Percentiles rank a stretch among this genome's conserved stretches.
Evolutionary conservation across 2,329 filamentous ascomycete genomes (phyloP).

Genomic region (Talaromyces sp.): DNA sequence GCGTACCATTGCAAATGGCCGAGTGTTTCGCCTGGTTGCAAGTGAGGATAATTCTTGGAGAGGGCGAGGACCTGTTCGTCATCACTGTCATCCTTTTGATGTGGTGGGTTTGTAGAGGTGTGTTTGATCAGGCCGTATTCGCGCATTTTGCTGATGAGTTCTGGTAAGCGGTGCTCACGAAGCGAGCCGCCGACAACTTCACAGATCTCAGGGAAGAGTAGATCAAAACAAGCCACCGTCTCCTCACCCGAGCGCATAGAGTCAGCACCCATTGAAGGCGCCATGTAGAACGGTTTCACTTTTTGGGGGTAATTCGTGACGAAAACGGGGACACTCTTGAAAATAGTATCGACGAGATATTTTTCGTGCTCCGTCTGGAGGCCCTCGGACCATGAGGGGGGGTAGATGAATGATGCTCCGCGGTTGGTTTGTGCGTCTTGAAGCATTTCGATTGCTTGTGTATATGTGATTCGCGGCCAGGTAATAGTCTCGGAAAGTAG

Average conservation of each 20-base stretch:
- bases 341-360: conserved; percentile 70
- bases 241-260: conserved; percentile 23
- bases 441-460: conserved; percentile 70
- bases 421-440: conserved; percentile 55
- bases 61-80: conserved; percentile 24
- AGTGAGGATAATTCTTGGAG: conserved; percentile 34
- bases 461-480: conserved; percentile 85
- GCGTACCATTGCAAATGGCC: conserved; percentile 78
- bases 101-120: conserved; percentile 5
- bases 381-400: conserved; percentile 68
- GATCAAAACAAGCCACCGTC: conserved; percentile 87
- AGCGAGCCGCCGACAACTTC: conserved; percentile 87
- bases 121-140: conserved; percentile 59
- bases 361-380: conserved; percentile 92
- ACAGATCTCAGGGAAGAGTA: conserved; percentile 79
- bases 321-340: conserved; percentile 71
- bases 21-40: conserved; percentile 40
- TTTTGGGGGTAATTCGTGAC: conserved; percentile 87
- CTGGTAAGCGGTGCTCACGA: conserved; percentile 73
- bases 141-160: conserved; percentile 69
- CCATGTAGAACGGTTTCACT: conserved; percentile 93
- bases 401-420: conserved; percentile 61
- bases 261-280: conserved; percentile 46
- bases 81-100: conserved; percentile 8
- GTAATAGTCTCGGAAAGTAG: conserved; percentile 49